Evolutionary conservation across 768 basidiomycete genomes (phyloP).

Genomic region (Phanerodontia chrysosporium): DNA sequence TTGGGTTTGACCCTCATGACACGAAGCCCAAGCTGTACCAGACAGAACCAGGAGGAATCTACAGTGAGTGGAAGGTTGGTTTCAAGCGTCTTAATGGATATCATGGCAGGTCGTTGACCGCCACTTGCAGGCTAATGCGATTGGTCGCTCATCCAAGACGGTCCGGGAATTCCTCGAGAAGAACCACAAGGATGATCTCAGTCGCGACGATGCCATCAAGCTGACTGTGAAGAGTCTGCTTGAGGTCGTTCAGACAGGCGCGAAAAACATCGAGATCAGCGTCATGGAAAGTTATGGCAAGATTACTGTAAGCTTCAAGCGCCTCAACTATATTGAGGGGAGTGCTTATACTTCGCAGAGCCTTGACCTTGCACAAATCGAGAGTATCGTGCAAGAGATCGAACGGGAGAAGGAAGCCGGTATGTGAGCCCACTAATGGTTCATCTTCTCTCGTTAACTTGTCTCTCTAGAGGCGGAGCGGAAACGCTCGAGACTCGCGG

Average conservation of each 20-base stretch:
- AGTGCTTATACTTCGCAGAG: conserved; percentile 46
- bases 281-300: conserved; percentile 96
- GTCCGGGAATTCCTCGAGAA: conserved; percentile 98
- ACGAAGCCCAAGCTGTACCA: conserved; percentile 85
- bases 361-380: conserved; percentile 82
- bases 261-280: conserved; percentile 98
- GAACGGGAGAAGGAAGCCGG: conserved; percentile 97
- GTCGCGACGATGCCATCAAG: conserved; percentile 88
- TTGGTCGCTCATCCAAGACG: conserved; percentile 96
- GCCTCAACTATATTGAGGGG: neutral
- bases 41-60: conserved; percentile 97
- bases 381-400: conserved; percentile 87
- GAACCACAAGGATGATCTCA: conserved; percentile 90
- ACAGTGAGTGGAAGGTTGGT: conserved; percentile 94
- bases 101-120: neutral
- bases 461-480: conserved; percentile 77
- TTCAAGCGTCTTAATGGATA: conserved; percentile 5
- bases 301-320: conserved; percentile 65
- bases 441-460: neutral
- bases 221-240: conserved; percentile 92
- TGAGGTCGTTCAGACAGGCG: conserved; percentile 99
- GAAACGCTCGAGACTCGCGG: conserved; percentile 86
- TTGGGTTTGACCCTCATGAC: conserved; percentile 96
- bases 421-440: conserved; percentile 21
- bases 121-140: conserved; percentile 79